Evolutionary conservation across 75 land plant genomes (phyloP), one percentile per base, ranked within the genome.

Genomic region (Cryptomeria japonica): DNA sequence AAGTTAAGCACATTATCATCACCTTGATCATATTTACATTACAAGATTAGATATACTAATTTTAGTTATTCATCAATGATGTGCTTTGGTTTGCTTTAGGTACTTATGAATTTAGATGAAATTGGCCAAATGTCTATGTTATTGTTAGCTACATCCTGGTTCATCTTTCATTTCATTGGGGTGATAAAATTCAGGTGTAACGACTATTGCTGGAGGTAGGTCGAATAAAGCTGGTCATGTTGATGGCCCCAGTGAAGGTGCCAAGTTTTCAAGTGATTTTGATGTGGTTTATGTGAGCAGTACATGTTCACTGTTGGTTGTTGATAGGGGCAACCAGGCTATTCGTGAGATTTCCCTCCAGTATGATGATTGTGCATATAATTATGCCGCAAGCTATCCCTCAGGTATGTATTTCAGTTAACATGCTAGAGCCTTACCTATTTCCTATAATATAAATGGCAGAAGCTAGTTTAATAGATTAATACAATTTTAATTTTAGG

Each of bases 171-270:
- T 80, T 38, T 41, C 25, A 34, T 10, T 76, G 47, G 56, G 47
- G 41, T 41, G 38, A 83, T 87, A 49, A 22, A 64, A 84, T 91
- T 77, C 86, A 95, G 96, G 96, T 51, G 96, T 95, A 18, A 96
- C 96, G 38, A 93, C 98, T 38, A 96, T 96, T 86, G 96, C 96
- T 79, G 98, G 95, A 87, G 98, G 98, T 25, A 94, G 93, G 85
- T 94, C 96, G 31, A 96, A 92, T 91, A 90, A 92, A 79, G 92
- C 94, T 58, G 98, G 98, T 16, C 93, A 89, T 84, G 86, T 91
- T 22, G 98, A 95, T 93, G 98, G 98, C 39, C 94, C 96, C 3
- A 92, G 98, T 87, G 94, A 92, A 39, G 94, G 93, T 89, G 96
- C 96, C 34, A 92, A 93, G 84, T 96, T 96, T 84, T 96, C 98